A percentile compares a stretch with the other conserved stretches of the same genome.
Conservation (phyloP, 2,329 filamentous ascomycete genomes). For the Hysterium pulicare region DNA sequence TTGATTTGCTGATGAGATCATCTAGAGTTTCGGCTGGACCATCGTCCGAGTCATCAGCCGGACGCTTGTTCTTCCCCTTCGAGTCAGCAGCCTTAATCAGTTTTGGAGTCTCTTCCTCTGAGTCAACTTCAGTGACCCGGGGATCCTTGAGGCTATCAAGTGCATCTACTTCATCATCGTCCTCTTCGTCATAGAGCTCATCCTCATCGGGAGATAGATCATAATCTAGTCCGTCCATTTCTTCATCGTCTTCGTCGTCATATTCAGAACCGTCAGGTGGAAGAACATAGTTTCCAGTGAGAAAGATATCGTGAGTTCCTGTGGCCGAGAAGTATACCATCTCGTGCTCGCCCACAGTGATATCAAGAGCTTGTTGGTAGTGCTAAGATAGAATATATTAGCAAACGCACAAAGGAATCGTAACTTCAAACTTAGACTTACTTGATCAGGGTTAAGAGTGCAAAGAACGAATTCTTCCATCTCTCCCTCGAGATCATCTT, state of each 20-base stretch:
- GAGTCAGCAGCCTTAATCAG: conserved; percentile 41
- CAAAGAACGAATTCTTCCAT: conserved; percentile 91
- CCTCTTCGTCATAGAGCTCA: conserved; percentile 60
- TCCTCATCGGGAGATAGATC: conserved; percentile 77
- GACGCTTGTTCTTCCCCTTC: conserved; percentile 89
- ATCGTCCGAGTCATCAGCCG: conserved; percentile 63
- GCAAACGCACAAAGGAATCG: background rate
- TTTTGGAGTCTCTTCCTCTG: conserved; percentile 65
- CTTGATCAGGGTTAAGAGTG: conserved; percentile 89
- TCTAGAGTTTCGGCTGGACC: conserved; percentile 65
- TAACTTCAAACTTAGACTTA: conserved; percentile 47
- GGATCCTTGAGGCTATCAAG: conserved; percentile 67
- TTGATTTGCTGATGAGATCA: conserved; percentile 75
- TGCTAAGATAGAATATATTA: conserved; percentile 56
- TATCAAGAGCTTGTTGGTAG: conserved; percentile 93
- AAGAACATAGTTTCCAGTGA: conserved; percentile 95
- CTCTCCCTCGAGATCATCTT: conserved; percentile 56
- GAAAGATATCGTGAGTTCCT: conserved; percentile 84
- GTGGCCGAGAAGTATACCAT: conserved; percentile 87
- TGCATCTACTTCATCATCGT: conserved; percentile 47
- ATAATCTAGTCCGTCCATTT: conserved; percentile 65
- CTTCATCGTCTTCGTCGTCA: conserved; percentile 59
- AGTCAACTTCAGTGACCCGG: conserved; percentile 78
- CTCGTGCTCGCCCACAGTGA: conserved; percentile 86
- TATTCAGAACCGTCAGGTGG: conserved; percentile 60